A percentile compares a stretch with the other conserved stretches of the same genome.
Conservation (phyloP, 108 stramenopile genomes). For the Fistulifera pelliculosa region DNA sequence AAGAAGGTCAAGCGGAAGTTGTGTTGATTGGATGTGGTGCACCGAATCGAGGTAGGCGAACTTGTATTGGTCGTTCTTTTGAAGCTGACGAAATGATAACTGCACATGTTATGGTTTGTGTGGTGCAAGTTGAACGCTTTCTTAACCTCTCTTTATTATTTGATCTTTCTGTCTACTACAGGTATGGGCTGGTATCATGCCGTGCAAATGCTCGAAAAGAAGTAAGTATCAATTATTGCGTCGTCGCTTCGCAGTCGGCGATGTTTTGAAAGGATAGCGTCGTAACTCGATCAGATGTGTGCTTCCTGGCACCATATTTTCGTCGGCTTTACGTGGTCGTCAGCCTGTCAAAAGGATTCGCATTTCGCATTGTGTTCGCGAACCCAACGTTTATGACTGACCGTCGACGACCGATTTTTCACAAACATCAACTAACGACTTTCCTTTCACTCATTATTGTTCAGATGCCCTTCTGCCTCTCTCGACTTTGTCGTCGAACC, state of each 20-base stretch:
- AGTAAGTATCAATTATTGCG: constrained; percentile 38
- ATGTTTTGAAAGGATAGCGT: too few species aligned
- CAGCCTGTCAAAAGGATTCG: too few species aligned
- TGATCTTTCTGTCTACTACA: not conserved
- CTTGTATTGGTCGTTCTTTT: constrained; percentile 30
- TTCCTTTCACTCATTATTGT: too few species aligned
- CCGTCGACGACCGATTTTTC: too few species aligned
- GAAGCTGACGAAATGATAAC: not conserved
- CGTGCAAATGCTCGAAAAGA: constrained; percentile 78
- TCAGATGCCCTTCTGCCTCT: constrained; percentile 75
- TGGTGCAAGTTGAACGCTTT: not conserved
- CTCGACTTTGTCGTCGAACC: constrained; percentile 78
- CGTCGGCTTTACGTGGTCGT: too few species aligned
- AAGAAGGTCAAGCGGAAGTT: constrained; percentile 82
- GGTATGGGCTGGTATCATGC: constrained; percentile 80
- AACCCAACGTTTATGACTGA: too few species aligned
- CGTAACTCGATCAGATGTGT: too few species aligned
- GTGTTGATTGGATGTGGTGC: constrained; percentile 82
- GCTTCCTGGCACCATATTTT: too few species aligned
- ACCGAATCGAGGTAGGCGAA: constrained; percentile 49
- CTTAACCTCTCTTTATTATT: not conserved
- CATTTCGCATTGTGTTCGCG: too few species aligned
- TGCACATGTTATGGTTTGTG: not conserved
- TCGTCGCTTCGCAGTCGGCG: too few species aligned
- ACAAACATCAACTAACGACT: too few species aligned